phyloP scores from a whole-genome alignment of 768 basidiomycete species.

The Hypholoma fasciculare region DNA sequence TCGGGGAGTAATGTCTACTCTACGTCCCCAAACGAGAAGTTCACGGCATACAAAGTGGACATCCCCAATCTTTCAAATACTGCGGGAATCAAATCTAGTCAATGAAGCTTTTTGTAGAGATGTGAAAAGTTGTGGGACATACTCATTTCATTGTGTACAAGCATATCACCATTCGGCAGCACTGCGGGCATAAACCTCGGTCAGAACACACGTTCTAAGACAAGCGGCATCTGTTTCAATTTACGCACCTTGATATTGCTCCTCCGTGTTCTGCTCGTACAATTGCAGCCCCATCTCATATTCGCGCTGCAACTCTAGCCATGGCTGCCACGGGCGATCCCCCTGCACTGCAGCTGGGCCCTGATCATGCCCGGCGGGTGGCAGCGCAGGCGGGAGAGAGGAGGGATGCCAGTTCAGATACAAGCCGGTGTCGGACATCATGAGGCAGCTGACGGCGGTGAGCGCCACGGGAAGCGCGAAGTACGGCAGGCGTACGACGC shows the following conservation, averaged over 20 bases:
- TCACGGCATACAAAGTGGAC: conserved; percentile 14
- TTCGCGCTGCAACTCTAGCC: conserved; percentile 10
- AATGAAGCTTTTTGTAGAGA: background rate
- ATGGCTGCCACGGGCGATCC: background rate
- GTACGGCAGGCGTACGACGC: conserved; percentile 27
- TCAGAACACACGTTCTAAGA: background rate
- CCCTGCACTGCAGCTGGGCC: background rate
- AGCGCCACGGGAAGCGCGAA: conserved; percentile 31
- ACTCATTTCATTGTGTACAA: conserved; percentile 9
- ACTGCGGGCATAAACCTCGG: background rate
- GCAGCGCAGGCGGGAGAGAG: background rate
- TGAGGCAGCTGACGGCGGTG: conserved; percentile 45
- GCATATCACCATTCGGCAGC: conserved; percentile 15
- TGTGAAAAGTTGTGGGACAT: background rate
- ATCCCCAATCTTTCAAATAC: conserved; percentile 10
- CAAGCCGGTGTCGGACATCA: conserved; percentile 53
- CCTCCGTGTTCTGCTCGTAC: conserved; percentile 10
- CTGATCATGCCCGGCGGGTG: background rate
- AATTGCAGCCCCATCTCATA: conserved; percentile 11
- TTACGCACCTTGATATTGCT: conserved; percentile 14
- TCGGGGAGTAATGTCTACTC: background rate
- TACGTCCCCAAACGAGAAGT: conserved; percentile 3
- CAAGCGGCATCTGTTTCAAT: background rate
- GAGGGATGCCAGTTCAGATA: conserved; percentile 44
- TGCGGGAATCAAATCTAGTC: background rate